These are phyloP conservation scores for Pachysolen tannophilus DNA, from an alignment of 805 yeast genomes.

Conservation along the genomic window DNA sequence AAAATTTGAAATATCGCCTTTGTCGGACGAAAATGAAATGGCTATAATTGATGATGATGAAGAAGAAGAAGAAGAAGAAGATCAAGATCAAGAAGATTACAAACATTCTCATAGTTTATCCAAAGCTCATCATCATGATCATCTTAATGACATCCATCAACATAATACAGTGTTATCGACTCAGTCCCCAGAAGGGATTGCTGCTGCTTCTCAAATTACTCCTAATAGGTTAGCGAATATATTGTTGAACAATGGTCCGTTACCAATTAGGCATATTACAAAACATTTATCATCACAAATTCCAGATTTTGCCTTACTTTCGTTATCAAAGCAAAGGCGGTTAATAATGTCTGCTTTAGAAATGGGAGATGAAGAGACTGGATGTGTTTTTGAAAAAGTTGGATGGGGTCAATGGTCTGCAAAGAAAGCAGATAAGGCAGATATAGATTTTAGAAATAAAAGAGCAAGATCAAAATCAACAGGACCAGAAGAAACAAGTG, in stretches of 20 bases:
- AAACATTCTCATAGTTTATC: background rate
- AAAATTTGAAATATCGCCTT: too few relatives aligned
- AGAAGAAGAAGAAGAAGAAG: conserved; percentile 1
- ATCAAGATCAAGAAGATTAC: background rate
- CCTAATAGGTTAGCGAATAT: conserved; percentile 68
- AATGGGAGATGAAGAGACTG: conserved; percentile 50
- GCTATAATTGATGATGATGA: conserved; percentile 3
- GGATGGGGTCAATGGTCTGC: conserved; percentile 99
- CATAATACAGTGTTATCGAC: conserved; percentile 43
- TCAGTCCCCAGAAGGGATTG: conserved; percentile 80
- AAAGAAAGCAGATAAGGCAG: conserved; percentile 29
- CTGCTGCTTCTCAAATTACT: conserved; percentile 80
- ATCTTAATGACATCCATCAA: background rate
- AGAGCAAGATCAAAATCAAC: conserved; percentile 9
- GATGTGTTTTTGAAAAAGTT: conserved; percentile 78
- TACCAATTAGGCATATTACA: conserved; percentile 87
- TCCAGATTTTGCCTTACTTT: conserved; percentile 69
- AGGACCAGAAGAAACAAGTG: background rate
- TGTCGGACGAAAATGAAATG: background rate
- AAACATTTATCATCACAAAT: conserved; percentile 68
- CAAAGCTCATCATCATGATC: background rate
- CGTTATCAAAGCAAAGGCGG: conserved; percentile 83
- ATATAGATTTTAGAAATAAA: conserved; percentile 11
- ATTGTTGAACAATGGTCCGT: conserved; percentile 68
- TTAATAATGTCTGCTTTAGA: conserved; percentile 86